Evolutionary conservation across 352 stramenopile genomes (phyloP).

Genomic region (Phytophthora quininea): DNA sequence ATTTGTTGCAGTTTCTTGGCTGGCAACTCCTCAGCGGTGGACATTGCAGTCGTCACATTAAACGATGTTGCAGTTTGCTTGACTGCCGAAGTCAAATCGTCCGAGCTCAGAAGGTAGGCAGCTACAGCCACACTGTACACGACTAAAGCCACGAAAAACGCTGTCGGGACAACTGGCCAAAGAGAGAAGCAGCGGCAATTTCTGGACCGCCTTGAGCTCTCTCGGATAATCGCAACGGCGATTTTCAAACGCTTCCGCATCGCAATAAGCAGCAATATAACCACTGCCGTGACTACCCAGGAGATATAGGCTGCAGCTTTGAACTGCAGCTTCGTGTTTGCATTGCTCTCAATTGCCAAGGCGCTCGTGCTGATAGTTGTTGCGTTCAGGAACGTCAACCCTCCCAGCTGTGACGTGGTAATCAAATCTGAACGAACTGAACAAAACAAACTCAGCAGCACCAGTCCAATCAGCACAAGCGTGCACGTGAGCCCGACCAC

Average conservation of each 20-base stretch:
- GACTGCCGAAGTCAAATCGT: constrained; percentile 39
- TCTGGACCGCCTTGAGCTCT: constrained; percentile 68
- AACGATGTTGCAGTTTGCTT: constrained; percentile 45
- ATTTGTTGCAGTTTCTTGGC: constrained; percentile 59
- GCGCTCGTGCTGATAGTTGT: constrained; percentile 35
- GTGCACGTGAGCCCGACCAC: constrained; percentile 85
- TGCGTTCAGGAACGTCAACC: constrained; percentile 55
- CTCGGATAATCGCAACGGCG: constrained; percentile 71
- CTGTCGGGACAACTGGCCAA: constrained; percentile 62
- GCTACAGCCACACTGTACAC: constrained; percentile 63
- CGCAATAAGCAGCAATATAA: constrained; percentile 65
- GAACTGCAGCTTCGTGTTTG: constrained; percentile 60
- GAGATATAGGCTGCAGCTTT: constrained; percentile 67
- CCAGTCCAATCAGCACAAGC: constrained; percentile 61
- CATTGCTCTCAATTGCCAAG: constrained; percentile 33
- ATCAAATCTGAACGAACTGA: constrained; percentile 75
- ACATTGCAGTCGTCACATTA: constrained; percentile 37
- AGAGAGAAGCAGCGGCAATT: constrained; percentile 64
- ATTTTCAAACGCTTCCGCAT: constrained; percentile 77
- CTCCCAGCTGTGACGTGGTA: constrained; percentile 30
- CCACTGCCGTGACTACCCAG: constrained; percentile 51
- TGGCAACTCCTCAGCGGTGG: constrained; percentile 30
- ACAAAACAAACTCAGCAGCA: constrained; percentile 80
- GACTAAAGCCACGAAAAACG: constrained; percentile 60
- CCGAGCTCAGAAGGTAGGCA: constrained; percentile 65